Percentiles rank a stretch among this genome's conserved stretches.
phyloP scores from a whole-genome alignment of 2,329 filamentous ascomycete species.

The Rachicladosporium sp. region DNA sequence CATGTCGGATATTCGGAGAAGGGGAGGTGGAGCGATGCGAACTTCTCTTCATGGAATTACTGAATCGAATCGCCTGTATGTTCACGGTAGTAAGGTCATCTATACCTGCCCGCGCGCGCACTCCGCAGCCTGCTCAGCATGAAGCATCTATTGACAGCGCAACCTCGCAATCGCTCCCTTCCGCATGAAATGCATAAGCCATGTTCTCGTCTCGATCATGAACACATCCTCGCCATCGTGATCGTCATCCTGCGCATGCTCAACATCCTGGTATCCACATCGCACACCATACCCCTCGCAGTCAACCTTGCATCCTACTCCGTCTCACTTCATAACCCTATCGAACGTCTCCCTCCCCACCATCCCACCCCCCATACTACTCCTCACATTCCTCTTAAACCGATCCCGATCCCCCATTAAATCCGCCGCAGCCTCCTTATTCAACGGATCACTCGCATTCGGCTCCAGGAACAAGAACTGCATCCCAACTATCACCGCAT shows the following conservation, averaged over 20 bases:
- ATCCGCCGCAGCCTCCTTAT: conserved; percentile 95
- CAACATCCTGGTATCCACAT: neutral
- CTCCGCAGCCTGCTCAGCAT: too few relatives aligned
- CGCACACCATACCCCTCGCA: neutral
- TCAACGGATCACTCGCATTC: conserved; percentile 92
- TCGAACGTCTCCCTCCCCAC: conserved; percentile 50
- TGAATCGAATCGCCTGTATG: too few relatives aligned
- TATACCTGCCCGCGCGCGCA: too few relatives aligned
- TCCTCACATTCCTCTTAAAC: conserved; percentile 84
- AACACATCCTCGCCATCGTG: conserved; percentile 1
- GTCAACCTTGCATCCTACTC: neutral
- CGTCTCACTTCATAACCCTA: conserved; percentile 23
- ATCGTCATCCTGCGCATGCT: neutral
- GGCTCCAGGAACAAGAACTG: conserved; percentile 96
- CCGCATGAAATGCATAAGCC: conserved; percentile 3
- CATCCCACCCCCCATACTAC: conserved; percentile 13
- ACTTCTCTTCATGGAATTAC: too few relatives aligned
- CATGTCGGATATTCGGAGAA: too few relatives aligned
- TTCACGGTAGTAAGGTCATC: too few relatives aligned
- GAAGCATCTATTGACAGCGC: too few relatives aligned
- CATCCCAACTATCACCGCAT: conserved; percentile 88
- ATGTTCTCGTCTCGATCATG: conserved; percentile 5
- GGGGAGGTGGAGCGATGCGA: too few relatives aligned
- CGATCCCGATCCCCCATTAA: conserved; percentile 71
- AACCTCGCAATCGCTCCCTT: too few relatives aligned